These are phyloP conservation scores for Elsinoe ampelina DNA, from an alignment of 2,329 filamentous ascomycete species.

Conservation along the genomic window DNA sequence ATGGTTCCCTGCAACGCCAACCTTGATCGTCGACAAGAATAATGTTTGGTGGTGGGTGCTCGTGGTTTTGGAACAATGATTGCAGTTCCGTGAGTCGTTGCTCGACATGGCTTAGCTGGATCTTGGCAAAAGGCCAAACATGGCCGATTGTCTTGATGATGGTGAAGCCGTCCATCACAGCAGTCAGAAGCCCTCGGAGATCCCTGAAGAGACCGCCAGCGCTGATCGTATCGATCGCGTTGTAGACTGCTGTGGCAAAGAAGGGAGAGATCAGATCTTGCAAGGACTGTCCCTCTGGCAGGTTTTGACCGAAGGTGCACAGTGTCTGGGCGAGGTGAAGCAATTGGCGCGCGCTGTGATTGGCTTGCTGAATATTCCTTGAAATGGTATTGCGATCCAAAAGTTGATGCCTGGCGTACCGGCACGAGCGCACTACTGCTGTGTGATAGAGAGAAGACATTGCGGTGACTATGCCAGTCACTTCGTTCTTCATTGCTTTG, in stretches of 20 bases:
- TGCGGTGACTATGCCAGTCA: constrained; percentile 50
- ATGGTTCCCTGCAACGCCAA: constrained; percentile 20
- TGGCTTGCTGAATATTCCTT: constrained; percentile 41
- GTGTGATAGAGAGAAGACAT: constrained; percentile 61
- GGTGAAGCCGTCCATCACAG: constrained; percentile 31
- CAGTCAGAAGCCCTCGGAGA: constrained; percentile 44
- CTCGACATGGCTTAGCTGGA: neutral
- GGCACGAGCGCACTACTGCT: constrained; percentile 55
- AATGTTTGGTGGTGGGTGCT: constrained; percentile 13
- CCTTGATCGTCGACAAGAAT: constrained; percentile 24
- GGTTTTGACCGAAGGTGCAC: constrained; percentile 21
- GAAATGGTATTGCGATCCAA: constrained; percentile 34
- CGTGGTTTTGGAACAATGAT: neutral
- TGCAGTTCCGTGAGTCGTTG: constrained; percentile 1
- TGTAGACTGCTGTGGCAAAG: constrained; percentile 51
- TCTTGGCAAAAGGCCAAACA: constrained; percentile 1
- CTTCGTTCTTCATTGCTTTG: constrained; percentile 43
- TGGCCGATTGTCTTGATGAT: constrained; percentile 10
- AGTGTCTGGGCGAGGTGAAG: constrained; percentile 40
- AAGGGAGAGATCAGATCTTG: constrained; percentile 37
- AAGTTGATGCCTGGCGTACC: constrained; percentile 43
- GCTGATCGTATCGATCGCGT: constrained; percentile 58
- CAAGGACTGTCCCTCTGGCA: constrained; percentile 11
- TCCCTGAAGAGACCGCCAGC: constrained; percentile 47
- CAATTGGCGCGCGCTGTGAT: constrained; percentile 45